These are phyloP conservation scores for Porcisia deanei DNA, from an alignment of 208 protist species.

Conservation along the genomic window DNA sequence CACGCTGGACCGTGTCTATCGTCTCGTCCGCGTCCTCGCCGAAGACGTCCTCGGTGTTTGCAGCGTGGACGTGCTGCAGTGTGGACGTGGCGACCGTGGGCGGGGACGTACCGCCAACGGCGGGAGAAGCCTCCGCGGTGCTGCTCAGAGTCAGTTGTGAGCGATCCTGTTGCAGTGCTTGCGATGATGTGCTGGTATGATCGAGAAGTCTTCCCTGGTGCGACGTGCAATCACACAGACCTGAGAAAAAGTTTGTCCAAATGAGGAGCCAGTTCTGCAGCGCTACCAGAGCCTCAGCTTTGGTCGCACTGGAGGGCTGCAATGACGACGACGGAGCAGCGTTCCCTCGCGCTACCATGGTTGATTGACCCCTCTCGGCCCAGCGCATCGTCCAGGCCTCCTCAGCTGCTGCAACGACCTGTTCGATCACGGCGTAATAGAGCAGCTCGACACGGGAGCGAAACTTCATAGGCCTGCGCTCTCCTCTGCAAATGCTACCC, in stretches of 20 bases:
- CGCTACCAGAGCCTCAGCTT: constrained; percentile 34
- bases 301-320: constrained; percentile 14
- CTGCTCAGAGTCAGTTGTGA: constrained; percentile 8
- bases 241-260: constrained; percentile 57
- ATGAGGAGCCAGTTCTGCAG: constrained; percentile 55
- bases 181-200: constrained; percentile 25
- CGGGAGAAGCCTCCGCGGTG: constrained; percentile 23
- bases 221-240: constrained; percentile 39
- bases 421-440: constrained; percentile 63
- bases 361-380: constrained; percentile 5
- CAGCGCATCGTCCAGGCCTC: constrained; percentile 37
- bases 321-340: constrained; percentile 7
- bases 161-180: not conserved
- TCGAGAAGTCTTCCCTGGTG: constrained; percentile 31
- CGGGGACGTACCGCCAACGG: constrained; percentile 26
- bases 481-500: constrained; percentile 20
- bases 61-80: not conserved
- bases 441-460: constrained; percentile 73
- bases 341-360: not conserved
- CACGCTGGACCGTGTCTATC: constrained; percentile 28
- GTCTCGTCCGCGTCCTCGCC: constrained; percentile 32
- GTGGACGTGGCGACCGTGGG: constrained; percentile 18
- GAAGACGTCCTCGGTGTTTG: constrained; percentile 23
- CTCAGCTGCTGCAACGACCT: constrained; percentile 62
- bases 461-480: constrained; percentile 63